phyloP scores from a whole-genome alignment of 148 eudicot species.

The Bassia scoparia region DNA sequence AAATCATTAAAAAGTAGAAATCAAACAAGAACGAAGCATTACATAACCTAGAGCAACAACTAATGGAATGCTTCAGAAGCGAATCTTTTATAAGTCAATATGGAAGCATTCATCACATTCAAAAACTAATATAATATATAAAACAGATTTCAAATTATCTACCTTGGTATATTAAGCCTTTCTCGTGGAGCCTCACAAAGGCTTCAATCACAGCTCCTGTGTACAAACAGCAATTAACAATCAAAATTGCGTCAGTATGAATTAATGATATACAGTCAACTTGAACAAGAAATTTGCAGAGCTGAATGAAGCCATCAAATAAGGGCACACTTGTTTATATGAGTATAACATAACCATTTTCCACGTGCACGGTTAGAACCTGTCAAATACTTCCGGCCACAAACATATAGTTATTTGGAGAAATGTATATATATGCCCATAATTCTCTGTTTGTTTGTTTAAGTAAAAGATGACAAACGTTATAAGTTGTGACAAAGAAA shows the following conservation, averaged over 20 bases:
- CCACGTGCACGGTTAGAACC: background rate
- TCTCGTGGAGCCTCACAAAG: slow-evolving; percentile 94
- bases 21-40: background rate
- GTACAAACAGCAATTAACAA: slow-evolving; percentile 17
- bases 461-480: background rate
- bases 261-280: background rate
- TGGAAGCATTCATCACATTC: background rate
- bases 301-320: background rate
- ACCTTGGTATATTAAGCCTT: slow-evolving; percentile 98
- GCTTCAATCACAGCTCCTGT: slow-evolving; percentile 97
- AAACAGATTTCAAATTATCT: background rate
- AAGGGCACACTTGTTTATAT: background rate
- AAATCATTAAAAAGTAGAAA: background rate
- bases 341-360: background rate
- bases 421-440: background rate
- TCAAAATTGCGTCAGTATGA: slow-evolving; percentile 3
- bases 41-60: background rate
- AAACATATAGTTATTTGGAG: background rate
- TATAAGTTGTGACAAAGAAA: background rate
- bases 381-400: background rate
- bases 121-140: background rate
- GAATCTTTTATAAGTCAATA: background rate
- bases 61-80: slow-evolving; percentile 4
- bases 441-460: background rate
- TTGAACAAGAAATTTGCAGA: background rate